Evolutionary conservation across 2,329 filamentous ascomycete species (phyloP).

Genomic region (Alternaria sp.): DNA sequence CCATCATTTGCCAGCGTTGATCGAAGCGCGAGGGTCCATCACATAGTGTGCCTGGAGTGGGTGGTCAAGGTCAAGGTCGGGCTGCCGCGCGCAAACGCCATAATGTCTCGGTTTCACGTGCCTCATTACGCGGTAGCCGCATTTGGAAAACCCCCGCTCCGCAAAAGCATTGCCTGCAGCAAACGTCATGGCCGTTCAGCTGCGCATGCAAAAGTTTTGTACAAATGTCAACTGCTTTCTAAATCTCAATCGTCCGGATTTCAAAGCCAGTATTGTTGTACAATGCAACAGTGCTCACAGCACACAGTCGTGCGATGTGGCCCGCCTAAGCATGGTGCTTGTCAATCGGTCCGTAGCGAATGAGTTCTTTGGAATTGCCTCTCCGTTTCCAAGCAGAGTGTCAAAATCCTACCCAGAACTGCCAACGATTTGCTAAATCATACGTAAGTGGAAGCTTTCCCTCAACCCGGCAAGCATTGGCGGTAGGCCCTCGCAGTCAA

Average conservation of each 20-base stretch:
- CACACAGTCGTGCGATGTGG: not conserved
- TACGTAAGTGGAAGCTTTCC: not conserved
- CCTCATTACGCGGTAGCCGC: constrained; percentile 7
- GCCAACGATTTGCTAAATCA: not conserved
- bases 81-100: constrained; percentile 22
- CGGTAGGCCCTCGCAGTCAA: not conserved
- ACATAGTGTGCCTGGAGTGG: constrained; percentile 4
- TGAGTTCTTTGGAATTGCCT: constrained; percentile 5
- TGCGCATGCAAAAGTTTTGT: not conserved
- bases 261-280: not conserved
- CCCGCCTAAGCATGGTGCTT: not conserved
- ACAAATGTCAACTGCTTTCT: not conserved
- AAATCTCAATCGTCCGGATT: not conserved
- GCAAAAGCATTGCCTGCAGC: not conserved
- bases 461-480: constrained; percentile 4
- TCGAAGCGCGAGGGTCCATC: not conserved
- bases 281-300: not conserved
- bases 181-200: constrained; percentile 8
- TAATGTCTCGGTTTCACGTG: constrained; percentile 38
- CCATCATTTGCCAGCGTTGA: not conserved
- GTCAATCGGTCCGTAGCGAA: not conserved
- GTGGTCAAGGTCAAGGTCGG: not conserved
- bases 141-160: constrained; percentile 12
- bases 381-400: not conserved
- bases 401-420: not conserved